Conservation (phyloP, 768 basidiomycete genomes). For the Tulasnella sp. region DNA sequence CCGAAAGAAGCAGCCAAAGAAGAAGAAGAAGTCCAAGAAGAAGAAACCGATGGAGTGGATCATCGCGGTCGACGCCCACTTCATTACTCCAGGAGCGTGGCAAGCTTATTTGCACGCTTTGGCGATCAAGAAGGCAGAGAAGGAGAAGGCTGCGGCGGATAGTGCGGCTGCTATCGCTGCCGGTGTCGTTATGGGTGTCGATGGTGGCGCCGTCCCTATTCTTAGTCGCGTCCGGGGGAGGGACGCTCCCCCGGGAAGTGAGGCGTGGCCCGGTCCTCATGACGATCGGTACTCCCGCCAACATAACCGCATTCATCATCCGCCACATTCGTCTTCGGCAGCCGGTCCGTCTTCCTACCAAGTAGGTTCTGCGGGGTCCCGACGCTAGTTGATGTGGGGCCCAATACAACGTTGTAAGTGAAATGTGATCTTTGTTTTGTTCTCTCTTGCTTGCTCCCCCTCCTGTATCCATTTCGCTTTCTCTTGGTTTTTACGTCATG, state of each 20-base stretch:
- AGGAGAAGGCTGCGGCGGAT: neutral
- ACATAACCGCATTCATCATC: no score
- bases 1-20: neutral
- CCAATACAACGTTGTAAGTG: no score
- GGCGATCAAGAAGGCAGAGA: neutral
- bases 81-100: slow-evolving; percentile 5
- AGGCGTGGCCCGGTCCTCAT: neutral
- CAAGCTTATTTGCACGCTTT: neutral
- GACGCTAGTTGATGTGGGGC: no score
- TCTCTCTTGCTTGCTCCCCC: neutral
- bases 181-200: neutral
- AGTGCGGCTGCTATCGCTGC: neutral
- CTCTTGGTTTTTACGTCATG: slow-evolving; percentile 1
- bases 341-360: no score
- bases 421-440: no score
- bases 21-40: neutral
- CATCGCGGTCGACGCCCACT: slow-evolving; percentile 1
- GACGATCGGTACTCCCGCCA: neutral
- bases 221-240: neutral
- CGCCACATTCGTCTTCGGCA: no score
- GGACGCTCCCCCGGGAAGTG: neutral
- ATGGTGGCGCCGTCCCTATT: neutral
- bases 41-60: slow-evolving; percentile 9
- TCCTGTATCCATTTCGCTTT: neutral
- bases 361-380: no score